Evolutionary conservation across 192 early-diverging fungal genomes (phyloP), one percentile per base, ranked within the genome.

Genomic region (Oehlia diaphana): DNA sequence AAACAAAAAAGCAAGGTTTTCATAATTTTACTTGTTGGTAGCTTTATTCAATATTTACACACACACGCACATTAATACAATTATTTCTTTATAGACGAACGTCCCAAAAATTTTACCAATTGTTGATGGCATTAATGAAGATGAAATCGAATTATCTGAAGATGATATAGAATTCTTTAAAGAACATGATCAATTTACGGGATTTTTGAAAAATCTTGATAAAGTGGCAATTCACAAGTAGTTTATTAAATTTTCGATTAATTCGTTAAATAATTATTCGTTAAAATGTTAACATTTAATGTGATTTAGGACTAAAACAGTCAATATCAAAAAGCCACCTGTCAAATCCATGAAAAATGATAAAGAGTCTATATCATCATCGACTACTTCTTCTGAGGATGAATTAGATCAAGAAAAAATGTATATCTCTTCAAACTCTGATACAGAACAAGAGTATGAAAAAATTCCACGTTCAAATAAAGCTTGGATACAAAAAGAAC

Each of bases 161-260:
- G 89, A 93, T 61, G 94, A 95, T 84, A 76, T 94, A 76, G 90
- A 90, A 50, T 88, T 95, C 62, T 88, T 95, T 65, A 86, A 88
- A 12, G 91, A 94, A 75, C 90, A 93, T 77, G 86, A 90, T 31
- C 83, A 81, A 31, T 86, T 87, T 76, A 83, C 89, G 6, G 79
- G 84, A 19, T 95, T 95, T 82, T 83, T 95, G 81, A 84, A 77
- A 47, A 82, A 86, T 44, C 83, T 95, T 83, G 89, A 94, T 80
- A 81, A 91, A 4, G 88, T 88, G 23, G 89, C 86, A 47, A 74
- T 94, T 12, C 82, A 86, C 58, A 92, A 89, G 92, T 93, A 88
- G 67, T 31, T 19, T 13, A 79, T 87, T n/a, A 80, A 85, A 21
- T 0, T 84, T 26, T 85, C 2, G 88, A 90, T 23, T 87, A 88